Evolutionary conservation across 106 monocot genomes (phyloP).

Genomic region (Vanilla planifolia): DNA sequence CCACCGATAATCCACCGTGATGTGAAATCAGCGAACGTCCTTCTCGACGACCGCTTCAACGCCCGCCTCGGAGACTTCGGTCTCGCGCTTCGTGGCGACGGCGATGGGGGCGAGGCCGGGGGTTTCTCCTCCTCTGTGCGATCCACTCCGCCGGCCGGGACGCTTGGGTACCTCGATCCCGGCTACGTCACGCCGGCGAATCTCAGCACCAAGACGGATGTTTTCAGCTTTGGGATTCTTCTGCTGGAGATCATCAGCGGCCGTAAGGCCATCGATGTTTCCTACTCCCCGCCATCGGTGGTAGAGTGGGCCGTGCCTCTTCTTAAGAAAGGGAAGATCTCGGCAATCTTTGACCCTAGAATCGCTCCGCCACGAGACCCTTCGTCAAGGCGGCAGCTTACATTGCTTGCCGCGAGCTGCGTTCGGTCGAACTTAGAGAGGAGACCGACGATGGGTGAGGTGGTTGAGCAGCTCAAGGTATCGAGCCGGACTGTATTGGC

Average conservation of each 20-base stretch:
- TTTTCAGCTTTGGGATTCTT: slow-evolving; percentile 99
- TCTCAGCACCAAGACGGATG: slow-evolving; percentile 88
- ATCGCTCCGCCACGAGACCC: slow-evolving; percentile 52
- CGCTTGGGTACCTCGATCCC: slow-evolving; percentile 90
- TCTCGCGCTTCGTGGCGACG: slow-evolving; percentile 40
- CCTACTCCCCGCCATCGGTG: slow-evolving; percentile 79
- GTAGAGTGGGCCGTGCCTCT: slow-evolving; percentile 94
- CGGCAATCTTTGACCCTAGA: slow-evolving; percentile 61
- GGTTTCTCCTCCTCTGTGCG: slow-evolving; percentile 3
- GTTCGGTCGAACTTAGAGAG: slow-evolving; percentile 47
- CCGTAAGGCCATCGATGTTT: slow-evolving; percentile 91
- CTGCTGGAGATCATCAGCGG: slow-evolving; percentile 95
- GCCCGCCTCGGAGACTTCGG: slow-evolving; percentile 92
- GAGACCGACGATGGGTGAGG: slow-evolving; percentile 79
- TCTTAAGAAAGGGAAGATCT: slow-evolving; percentile 63
- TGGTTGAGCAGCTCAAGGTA: slow-evolving; percentile 57
- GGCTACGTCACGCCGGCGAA: slow-evolving; percentile 84
- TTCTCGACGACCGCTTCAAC: slow-evolving; percentile 55
- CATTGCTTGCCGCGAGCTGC: slow-evolving; percentile 63
- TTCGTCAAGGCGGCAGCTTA: slow-evolving; percentile 39
- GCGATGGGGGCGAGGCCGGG: neutral
- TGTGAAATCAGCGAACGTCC: slow-evolving; percentile 92
- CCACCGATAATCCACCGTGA: slow-evolving; percentile 91
- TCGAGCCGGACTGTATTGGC: slow-evolving; percentile 30
- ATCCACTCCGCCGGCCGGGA: slow-evolving; percentile 84